A percentile compares a stretch with the other conserved stretches of the same genome.
Evolutionary conservation across 805 yeast genomes (phyloP).

Genomic region (Lachancea nothofagi): DNA sequence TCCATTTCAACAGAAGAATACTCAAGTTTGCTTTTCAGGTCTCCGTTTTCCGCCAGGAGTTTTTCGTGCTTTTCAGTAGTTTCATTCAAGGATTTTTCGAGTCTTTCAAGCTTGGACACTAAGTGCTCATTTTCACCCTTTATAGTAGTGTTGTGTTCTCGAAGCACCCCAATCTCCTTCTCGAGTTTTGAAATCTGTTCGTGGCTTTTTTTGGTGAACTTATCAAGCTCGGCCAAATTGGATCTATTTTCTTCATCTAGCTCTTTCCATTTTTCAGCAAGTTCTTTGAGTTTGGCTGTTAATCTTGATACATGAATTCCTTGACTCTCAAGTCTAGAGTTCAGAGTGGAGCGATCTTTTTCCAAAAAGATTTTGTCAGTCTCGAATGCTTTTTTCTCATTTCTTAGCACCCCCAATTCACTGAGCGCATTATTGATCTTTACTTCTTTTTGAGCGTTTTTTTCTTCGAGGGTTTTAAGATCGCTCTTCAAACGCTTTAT

Average conservation of each 20-base stretch:
- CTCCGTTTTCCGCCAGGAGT: neutral
- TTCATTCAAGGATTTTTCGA: neutral
- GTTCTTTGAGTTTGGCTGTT: conserved; percentile 41
- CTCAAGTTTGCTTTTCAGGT: neutral
- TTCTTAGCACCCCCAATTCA: neutral
- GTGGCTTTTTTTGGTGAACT: neutral
- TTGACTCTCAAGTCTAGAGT: conserved; percentile 27
- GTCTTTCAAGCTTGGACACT: neutral
- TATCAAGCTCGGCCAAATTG: neutral
- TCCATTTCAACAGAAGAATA: neutral
- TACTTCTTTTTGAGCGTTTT: no score
- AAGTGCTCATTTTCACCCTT: neutral
- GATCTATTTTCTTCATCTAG: conserved; percentile 11
- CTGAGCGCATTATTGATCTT: neutral
- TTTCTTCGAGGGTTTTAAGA: conserved; percentile 1
- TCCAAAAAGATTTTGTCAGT: conserved; percentile 21
- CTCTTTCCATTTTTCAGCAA: conserved; percentile 35
- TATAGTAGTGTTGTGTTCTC: neutral
- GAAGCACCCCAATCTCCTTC: neutral
- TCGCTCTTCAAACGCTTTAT: conserved; percentile 2
- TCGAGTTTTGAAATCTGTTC: neutral
- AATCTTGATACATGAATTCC: conserved; percentile 37
- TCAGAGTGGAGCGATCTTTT: conserved; percentile 25
- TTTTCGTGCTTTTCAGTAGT: neutral
- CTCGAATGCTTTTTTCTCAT: conserved; percentile 12